Base-by-base conservation (phyloP, 2,329 filamentous ascomycete genomes). In the Elsinoe fawcettii region DNA sequence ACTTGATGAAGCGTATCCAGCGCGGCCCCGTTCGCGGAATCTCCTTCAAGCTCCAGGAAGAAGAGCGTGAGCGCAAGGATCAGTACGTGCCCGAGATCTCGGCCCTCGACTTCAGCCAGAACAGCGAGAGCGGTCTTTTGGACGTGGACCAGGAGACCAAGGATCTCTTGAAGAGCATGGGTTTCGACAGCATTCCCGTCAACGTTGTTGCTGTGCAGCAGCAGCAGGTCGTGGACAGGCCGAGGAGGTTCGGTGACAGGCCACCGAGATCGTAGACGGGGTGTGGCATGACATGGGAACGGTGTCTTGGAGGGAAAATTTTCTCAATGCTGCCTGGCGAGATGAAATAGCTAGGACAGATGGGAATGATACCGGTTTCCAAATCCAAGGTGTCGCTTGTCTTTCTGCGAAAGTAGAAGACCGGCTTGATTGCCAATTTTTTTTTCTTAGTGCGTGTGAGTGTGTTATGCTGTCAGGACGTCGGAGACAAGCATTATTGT, bases 41-140 rank as follows among this genome's bases (percentile, higher is more conserved):
- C 80, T 99, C 95, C 78, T 99, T 99, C 91, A 99, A 99, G 86
- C 89, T 99, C 62, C 93, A 99, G 82, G 93, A 99, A 83, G 93
- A 99, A 83, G 93, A 99, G 87, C 90, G 93, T 84, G 93, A 99
- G 82, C 88, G 93, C 77, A 99, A 99, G 88, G 93, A 99, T 83
- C 93, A 99, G 83, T 99, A 96, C 82, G 93, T 99, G 66, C 93
- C 93, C 73, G 93, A 99, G 81, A 83, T 99, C 70, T 99, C 95
- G 61, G 93, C 93, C 73, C 88, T 99, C 75, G 93, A 99, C 84
- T 95, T 96, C 82, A 85, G 87, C 73, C 90, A 96, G 83, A 90
- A 88, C 80, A 84, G 83, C 75, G 93, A 97, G 81, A 87, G 80
- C 73, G 93, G 93, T 72, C 86, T 91, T 77, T 84, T 99, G 70